Percentiles rank a stretch among this genome's conserved stretches.
Conservation (phyloP, 805 yeast species). For the Saccharomycopsis fibuligera region DNA sequence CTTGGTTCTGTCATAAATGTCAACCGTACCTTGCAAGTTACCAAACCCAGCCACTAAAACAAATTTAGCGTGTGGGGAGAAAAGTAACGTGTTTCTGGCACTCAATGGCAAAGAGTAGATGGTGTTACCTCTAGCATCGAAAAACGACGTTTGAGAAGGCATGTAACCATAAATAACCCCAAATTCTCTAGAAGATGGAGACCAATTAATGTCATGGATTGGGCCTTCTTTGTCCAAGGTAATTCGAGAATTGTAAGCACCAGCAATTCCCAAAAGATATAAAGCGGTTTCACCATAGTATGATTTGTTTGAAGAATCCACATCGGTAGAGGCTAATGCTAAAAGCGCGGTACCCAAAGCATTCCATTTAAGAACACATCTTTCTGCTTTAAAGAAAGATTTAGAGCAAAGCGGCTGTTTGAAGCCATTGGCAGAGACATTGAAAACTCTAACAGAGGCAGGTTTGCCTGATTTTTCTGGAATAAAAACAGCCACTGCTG, state of each 20-base stretch:
- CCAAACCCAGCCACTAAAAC: constrained; percentile 97
- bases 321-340: constrained; percentile 93
- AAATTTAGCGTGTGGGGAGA: constrained; percentile 90
- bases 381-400: constrained; percentile 91
- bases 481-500: constrained; percentile 83
- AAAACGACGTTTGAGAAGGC: constrained; percentile 95
- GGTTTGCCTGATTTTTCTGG: constrained; percentile 88
- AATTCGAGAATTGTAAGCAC: constrained; percentile 85
- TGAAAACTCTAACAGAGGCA: constrained; percentile 78
- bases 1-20: constrained; percentile 85
- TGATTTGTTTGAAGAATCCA: constrained; percentile 86
- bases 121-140: constrained; percentile 87
- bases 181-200: constrained; percentile 92
- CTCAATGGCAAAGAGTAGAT: constrained; percentile 79
- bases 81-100: constrained; percentile 82
- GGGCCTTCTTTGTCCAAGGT: constrained; percentile 79
- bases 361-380: constrained; percentile 91
- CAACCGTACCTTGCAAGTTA: constrained; percentile 93
- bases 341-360: constrained; percentile 87
- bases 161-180: constrained; percentile 96
- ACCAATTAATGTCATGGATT: constrained; percentile 96
- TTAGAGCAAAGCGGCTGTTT: constrained; percentile 76
- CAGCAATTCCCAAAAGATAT: constrained; percentile 86
- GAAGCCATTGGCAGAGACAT: constrained; percentile 51
- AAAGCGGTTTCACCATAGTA: constrained; percentile 96